Base-by-base conservation (phyloP, 192 early-diverging fungal genomes). In the Dimargaris cristalligena region DNA sequence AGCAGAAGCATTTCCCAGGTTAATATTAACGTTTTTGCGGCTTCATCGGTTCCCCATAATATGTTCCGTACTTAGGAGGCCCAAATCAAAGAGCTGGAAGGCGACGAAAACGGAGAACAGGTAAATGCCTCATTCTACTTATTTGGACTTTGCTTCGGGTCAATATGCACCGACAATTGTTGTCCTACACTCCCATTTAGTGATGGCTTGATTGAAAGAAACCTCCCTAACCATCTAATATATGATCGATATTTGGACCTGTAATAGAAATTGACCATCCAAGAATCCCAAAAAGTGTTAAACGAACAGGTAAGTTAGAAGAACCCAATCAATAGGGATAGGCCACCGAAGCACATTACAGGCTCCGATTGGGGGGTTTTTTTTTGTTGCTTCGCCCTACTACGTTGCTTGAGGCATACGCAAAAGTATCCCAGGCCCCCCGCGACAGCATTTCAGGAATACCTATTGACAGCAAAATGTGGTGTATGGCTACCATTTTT, bases 201-300 rank as follows among this genome's bases (percentile, higher is more conserved):
- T 44, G 41, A 9, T 44, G 18, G 41, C 10, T 44, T 11, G 41
- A 9, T 11, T 44, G 8, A 44, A 18, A 9, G 41, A 44, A 18
- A 9, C 10, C 41, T 18, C 18, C 41, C 41, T 44, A 44, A 44
- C 41, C 18, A 44, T 44, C 18, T 44, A 44, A 44, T 18, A 18
- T 44, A 18, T 18, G 18, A 44, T 44, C 41, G 18, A 9, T 44
- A 18, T 11, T 44, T 44, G 18, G 10, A 44, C 13, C 47, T 4
- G 4, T 48, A 22, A 4, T 23, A 56, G 31, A 56, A 56, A 56
- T 34, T 56, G 31, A 56, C 54, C 34, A 56, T 56, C 54, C 54
- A 56, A 34, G 54, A 56, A 23, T 56, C 54, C 1, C 54, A 56
- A 33, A 29, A 9, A 18, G 29, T 28, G 23, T 14, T 56, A 33